Percentiles rank a stretch among this genome's conserved stretches.
phyloP scores from a whole-genome alignment of 495 filamentous ascomycete species.

The Stereocaulon alpinum region DNA sequence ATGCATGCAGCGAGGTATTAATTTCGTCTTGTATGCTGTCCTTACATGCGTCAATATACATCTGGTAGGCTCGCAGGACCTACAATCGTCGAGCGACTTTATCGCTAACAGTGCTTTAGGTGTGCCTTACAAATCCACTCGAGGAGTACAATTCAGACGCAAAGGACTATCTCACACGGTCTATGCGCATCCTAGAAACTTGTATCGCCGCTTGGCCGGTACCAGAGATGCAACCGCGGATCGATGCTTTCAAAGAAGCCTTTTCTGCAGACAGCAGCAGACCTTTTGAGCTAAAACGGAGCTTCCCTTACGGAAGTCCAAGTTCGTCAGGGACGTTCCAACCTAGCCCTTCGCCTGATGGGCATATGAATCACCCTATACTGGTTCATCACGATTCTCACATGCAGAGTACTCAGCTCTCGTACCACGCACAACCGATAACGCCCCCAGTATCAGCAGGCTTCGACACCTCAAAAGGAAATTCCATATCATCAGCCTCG shows the following conservation, averaged over 20 bases:
- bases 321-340: constrained; percentile 41
- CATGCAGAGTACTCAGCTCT: constrained; percentile 13
- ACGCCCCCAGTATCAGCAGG: constrained; percentile 73
- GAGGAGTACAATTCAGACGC: constrained; percentile 78
- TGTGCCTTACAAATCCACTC: constrained; percentile 89
- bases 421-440: constrained; percentile 58
- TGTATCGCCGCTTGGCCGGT: constrained; percentile 80
- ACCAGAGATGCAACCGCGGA: constrained; percentile 84
- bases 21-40: constrained; percentile 87
- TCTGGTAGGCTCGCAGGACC: constrained; percentile 50
- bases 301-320: constrained; percentile 82
- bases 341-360: constrained; percentile 51
- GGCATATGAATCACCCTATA: constrained; percentile 27
- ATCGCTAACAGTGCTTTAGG: constrained; percentile 39
- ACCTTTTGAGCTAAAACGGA: constrained; percentile 80
- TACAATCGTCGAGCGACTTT: background rate
- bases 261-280: constrained; percentile 82
- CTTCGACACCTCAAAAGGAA: constrained; percentile 65
- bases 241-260: constrained; percentile 80
- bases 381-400: constrained; percentile 17
- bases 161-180: constrained; percentile 81
- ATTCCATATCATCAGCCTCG: constrained; percentile 68
- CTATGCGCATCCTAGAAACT: constrained; percentile 90
- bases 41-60: constrained; percentile 93
- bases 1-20: constrained; percentile 91